Base-by-base conservation (phyloP, 2,329 filamentous ascomycete species). In the Raffaelea ambrosiae region DNA sequence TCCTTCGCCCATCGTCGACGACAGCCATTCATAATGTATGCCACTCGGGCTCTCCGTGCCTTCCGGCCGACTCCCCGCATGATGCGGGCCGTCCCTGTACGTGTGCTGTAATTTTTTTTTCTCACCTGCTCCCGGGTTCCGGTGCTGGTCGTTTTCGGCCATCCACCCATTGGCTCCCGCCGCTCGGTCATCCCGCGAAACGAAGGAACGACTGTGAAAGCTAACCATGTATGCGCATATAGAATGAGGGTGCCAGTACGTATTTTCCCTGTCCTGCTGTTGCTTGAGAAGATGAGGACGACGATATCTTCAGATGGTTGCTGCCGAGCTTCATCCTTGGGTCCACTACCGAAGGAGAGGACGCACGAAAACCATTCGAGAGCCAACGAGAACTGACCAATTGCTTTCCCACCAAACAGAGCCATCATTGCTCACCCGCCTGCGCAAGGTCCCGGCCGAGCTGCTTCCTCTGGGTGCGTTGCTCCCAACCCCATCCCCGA, bases 391-490 rank as follows among this genome's bases (percentile, higher is more conserved):
- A 13, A 29, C 26, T 29, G 26, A 29, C 21, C 44, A 41, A 47
- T 47, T 42, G 44, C 29, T 23, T 33, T 23, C 14, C 38, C 31
- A 23, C n/a, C n/a, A n/a, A n/a, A 41, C 19, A 41, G 14, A 40
- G 19, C n/a, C 19, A 22, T 14, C 4, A 23, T 5, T 11, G 39
- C 77, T 98, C 61, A 86, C 90, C 66, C 84, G 82, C 66, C 77
- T 96, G 63, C 90, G 86, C 79, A 83, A 83, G 72, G 85, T 97
- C 64, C 93, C 93, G 58, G 82, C 88, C 59, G 93, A 98, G 78
- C 78, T 98, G 79, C 81, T 90, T 59, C 93, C 93, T 63, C 84
- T 98, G 60, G 90, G 90, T 95, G 83, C 68, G 81, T 72, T 49
- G 52, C 26, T 29, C 13, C 13, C 26, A n/a, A n/a, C n/a, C n/a